Evolutionary conservation across 2,329 filamentous ascomycete genomes (phyloP), one percentile per base, ranked within the genome.

Genomic region (Trematosphaeria pertusa): DNA sequence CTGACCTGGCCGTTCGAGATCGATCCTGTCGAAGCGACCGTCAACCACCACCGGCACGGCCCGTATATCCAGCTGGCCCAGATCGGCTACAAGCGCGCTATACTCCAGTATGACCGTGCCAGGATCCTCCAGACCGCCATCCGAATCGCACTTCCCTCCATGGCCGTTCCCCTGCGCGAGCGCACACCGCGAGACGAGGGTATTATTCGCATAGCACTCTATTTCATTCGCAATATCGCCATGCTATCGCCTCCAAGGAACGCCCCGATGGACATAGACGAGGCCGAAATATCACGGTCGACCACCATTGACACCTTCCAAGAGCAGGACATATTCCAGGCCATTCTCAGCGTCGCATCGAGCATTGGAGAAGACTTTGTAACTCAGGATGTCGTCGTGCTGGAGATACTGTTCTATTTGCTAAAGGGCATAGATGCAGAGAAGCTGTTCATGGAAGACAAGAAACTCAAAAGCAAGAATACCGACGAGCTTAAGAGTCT

Each of bases 281-380:
- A 96, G 67, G 85, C 89, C 9, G 90, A 96, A 62, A 86, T 96
- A 22, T 96, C 91, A 5, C 84, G 92, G 49, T 96, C 91, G 2
- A 85, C 89, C 7, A 89, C 90, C 0, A 92, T 97, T 50, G 89
- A 95, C 61, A 88, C 89, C 1, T 96, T 97, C 62, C 85, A 93
- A 28, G 86, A 87, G 55, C 94, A 99, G 71, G 92, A 97, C 69
- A 89, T 96, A 17, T 89, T 97, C 60, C 84, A 90, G 43, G 80
- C 95, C 2, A 74, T 99, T 17, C 77, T 97, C 41, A 96, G 91
- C 0, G 78, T 99, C 37, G 88, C 91, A 10, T 97, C 92, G 2
- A 95, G 93, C 53, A 93, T 97, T 77, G 90, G 89, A 24, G 91
- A 97, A 31, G 93, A 97, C 61, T 99, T 97, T 70, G 86, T 87